Evolutionary conservation across 345 rosid species (phyloP), one percentile per base, ranked within the genome.

Genomic region (Pugionium dolabratum): DNA sequence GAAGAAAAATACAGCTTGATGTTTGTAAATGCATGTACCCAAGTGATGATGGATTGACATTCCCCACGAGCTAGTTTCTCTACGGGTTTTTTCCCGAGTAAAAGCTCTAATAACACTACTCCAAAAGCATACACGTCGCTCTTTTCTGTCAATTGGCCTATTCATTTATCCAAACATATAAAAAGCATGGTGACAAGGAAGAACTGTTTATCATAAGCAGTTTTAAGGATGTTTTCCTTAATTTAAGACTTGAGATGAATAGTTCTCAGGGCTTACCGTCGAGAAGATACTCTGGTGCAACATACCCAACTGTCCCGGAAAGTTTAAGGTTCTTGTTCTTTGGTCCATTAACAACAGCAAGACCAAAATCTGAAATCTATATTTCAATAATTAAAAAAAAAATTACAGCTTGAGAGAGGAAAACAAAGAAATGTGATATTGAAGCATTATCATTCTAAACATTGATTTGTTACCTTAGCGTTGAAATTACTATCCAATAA

Each of bases 41-140:
- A 94, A 75, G 90, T 85, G 78, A 94, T 96, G 61, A 94, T 81
- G 58, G 97, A 88, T 79, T 88, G 96, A 76, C 97, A 90, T 75
- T 85, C 92, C 80, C 83, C 73, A 41, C 89, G 89, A 79, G 86
- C 88, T 76, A 85, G 68, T 88, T 88, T 88, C 71, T 94, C 97
- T 0, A 94, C 88, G 0, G 99, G 96, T 75, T 85, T 86, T 73
- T 85, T 83, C 55, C 97, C 88, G 45, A 94, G 65, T 33, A 94
- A 76, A 76, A 94, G 96, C 76, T 94, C 99, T 70, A 94, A 78
- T 68, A 94, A 95, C 77, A 94, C 99, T 29, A 94, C 88, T 40
- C 99, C 99, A 59, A 86, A 94, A 1, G 96, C 99, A 70, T 88
- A 94, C 39, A 94, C 99, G 56, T 94, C 99, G 25, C 99, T 94